Evolutionary conservation across 345 rosid species (phyloP), one percentile per base, ranked within the genome.

Genomic region (Ceriops tagal): DNA sequence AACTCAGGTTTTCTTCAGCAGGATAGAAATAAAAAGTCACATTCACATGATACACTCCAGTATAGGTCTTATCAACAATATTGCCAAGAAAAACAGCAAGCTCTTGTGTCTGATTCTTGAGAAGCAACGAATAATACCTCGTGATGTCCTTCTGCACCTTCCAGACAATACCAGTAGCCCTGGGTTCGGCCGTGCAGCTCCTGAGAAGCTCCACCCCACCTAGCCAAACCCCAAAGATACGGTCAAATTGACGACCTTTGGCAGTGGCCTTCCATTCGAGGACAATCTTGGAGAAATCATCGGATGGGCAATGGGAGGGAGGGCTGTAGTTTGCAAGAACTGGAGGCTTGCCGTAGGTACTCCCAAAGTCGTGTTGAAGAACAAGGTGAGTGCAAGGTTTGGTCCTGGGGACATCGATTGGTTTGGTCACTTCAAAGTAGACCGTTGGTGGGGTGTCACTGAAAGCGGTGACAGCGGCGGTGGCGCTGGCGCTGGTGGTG

Each of bases 131-230:
- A 68, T 77, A 77, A 51, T 93, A 93, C 97, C 80, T 91, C 1
- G 92, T 91, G 13, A 93, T 73, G 71, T 91, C 97, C 85, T 93
- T 93, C 70, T 77, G 64, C 0, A 93, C 92, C 1, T 79, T 85
- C 98, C 98, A 93, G 28, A 88, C 55, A 21, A 84, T 89, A 6
- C 97, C 98, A 49, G 78, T 85, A 0, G 83, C 66, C 11, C 74
- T 82, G 15, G 97, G 98, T 86, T 93, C 97, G 13, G 96, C 98
- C 19, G 97, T 85, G 81, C 98, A 93, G 82, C 98, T 87, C 62
- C 98, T 82, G 69, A 93, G 90, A 82, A 93, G 85, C 91, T 93
- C 98, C 0, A 87, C 92, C 0, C 97, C 97, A 43, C 84, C 84
- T 8, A 93, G 80, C 98, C 97, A 93, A 52, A 91, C 81, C 0